Evolutionary conservation across 2,329 filamentous ascomycete species (phyloP), one percentile per base, ranked within the genome.

Genomic region (Daldinia sp.): DNA sequence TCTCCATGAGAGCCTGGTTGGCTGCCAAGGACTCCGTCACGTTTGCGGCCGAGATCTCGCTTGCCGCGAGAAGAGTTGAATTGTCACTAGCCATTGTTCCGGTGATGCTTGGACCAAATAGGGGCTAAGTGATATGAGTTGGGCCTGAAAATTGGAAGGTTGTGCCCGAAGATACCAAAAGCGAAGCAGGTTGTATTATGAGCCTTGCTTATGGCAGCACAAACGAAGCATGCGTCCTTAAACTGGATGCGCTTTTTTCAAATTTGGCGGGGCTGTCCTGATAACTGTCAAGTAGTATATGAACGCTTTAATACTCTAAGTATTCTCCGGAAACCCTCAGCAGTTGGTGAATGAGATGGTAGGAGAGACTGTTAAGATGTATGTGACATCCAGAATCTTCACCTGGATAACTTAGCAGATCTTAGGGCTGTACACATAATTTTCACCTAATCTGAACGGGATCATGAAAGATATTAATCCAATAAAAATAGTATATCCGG

Each of bases 1-100:
- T 72, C 54, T 78, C 79, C 18, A 67, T 72, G n/a, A 78, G 70
- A 4, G 75, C 77, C 48, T 74, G 74, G 58, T 74, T 74, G n/a
- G 59, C 30, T 7, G 54, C 41, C 35, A 62, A 20, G 26, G 65
- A 18, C 35, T 57, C 61, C 35, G 73, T 74, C 28, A 72, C 37
- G 53, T 76, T 76, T 13, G 60, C 58, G 13, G 70, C 60, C 5
- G 72, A 73, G n/a, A 75, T 57, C 64, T 72, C 75, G 63, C 73
- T 71, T n/a, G 66, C 41, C 23, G 58, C 50, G 64, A 71, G 68
- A 37, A 65, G 23, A 18, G 70, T 69, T 4, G 75, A 73, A 55
- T 74, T 69, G 28, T 75, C 71, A 65, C 68, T 63, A 10, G 75
- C 74, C 76, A 77, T 77, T 13, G 20, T 18, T 35, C 30, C 18